A percentile compares a stretch with the other conserved stretches of the same genome.
phyloP scores from a whole-genome alignment of 345 rosid genomes.

The Eutrema yunnanense region DNA sequence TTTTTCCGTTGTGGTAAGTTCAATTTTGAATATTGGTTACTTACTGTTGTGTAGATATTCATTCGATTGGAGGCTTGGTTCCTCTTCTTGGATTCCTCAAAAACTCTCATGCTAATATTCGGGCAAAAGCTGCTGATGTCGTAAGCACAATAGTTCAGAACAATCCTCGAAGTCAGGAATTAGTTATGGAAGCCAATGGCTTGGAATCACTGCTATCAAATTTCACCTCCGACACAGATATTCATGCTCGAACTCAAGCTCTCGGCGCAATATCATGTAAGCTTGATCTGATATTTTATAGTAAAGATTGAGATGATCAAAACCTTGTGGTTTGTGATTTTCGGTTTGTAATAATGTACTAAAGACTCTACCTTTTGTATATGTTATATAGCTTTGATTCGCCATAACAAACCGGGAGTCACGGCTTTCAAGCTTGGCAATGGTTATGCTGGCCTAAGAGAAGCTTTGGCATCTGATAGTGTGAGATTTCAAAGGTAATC shows the following conservation, averaged over 20 bases:
- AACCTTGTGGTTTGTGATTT: neutral
- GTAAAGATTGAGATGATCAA: neutral
- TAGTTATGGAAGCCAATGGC: conserved; percentile 49
- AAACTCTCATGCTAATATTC: conserved; percentile 58
- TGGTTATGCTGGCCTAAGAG: conserved; percentile 75
- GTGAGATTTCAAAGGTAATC: conserved; percentile 83
- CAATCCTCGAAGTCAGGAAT: conserved; percentile 75
- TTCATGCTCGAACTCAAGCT: conserved; percentile 67
- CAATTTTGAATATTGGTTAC: neutral
- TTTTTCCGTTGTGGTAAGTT: neutral
- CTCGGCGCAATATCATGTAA: conserved; percentile 93
- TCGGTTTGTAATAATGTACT: neutral
- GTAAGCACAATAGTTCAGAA: conserved; percentile 90
- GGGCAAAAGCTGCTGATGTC: conserved; percentile 97
- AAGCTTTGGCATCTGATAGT: conserved; percentile 68
- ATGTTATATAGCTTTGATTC: conserved; percentile 60
- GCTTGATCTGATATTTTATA: conserved; percentile 9
- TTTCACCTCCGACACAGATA: conserved; percentile 69
- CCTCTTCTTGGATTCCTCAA: conserved; percentile 27
- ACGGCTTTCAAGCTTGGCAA: conserved; percentile 82
- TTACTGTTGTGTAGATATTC: conserved; percentile 22
- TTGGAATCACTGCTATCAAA: conserved; percentile 20
- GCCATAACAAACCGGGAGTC: conserved; percentile 83
- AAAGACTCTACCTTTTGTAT: neutral
- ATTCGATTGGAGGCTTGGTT: conserved; percentile 31